A percentile compares a stretch with the other conserved stretches of the same genome.
These are phyloP conservation scores for Chlamydomonas asymmetrica DNA, from an alignment of 139 green algal genomes.

Conservation along the genomic window DNA sequence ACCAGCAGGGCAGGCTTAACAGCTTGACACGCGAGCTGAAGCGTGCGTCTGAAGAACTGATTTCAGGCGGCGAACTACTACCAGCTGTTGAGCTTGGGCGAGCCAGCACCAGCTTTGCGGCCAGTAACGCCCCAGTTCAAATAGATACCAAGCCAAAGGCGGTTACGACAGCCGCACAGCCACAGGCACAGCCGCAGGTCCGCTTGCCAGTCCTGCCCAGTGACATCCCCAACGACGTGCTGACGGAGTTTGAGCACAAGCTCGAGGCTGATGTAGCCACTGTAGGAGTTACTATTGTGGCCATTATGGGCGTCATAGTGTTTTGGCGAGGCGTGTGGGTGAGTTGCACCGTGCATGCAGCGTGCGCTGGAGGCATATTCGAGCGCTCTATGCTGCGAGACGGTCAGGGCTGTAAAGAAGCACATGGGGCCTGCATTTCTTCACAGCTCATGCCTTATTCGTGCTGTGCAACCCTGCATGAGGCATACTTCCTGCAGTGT, in stretches of 20 bases:
- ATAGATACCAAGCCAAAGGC: background rate
- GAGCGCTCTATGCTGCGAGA: no score
- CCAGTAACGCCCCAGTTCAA: background rate
- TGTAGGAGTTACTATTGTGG: slow-evolving; percentile 36
- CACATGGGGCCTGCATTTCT: no score
- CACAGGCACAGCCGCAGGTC: background rate
- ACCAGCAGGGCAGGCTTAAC: no score
- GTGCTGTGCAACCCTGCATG: no score
- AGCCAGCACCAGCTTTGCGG: background rate
- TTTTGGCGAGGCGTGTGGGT: slow-evolving; percentile 73
- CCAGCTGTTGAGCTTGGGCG: background rate
- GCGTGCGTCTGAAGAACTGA: no score
- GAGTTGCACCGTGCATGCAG: no score
- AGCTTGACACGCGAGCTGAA: no score
- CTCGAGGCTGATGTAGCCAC: slow-evolving; percentile 36
- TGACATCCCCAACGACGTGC: slow-evolving; percentile 30
- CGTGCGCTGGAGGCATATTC: no score
- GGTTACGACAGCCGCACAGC: background rate
- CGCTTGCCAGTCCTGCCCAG: background rate
- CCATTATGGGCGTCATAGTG: slow-evolving; percentile 63
- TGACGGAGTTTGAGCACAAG: slow-evolving; percentile 48
- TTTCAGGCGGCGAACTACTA: background rate
- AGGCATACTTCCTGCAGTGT: no score
- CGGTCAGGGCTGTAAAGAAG: no score
- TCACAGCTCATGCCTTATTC: no score